Percentiles rank a stretch among this genome's conserved stretches.
These are phyloP conservation scores for Leccinum truebloodii DNA, from an alignment of 768 basidiomycete genomes.

Conservation along the genomic window DNA sequence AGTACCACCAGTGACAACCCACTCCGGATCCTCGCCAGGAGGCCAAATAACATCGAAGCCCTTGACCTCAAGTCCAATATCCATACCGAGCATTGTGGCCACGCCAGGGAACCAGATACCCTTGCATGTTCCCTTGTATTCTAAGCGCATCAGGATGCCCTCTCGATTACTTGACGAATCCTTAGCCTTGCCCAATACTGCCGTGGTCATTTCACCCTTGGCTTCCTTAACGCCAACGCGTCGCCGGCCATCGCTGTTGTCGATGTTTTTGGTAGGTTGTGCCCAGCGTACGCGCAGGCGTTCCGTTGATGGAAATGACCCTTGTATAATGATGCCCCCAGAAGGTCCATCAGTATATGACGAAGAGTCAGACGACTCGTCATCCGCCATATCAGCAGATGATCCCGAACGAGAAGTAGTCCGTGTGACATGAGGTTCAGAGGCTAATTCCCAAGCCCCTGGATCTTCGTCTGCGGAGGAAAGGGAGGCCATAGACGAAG, in stretches of 20 bases:
- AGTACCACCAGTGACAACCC: conserved; percentile 61
- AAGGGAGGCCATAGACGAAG: conserved; percentile 69
- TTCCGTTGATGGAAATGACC: conserved; percentile 77
- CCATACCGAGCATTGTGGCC: conserved; percentile 78
- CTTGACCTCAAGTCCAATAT: conserved; percentile 67
- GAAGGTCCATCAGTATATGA: conserved; percentile 47
- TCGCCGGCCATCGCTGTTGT: conserved; percentile 54
- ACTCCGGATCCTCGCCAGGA: conserved; percentile 47
- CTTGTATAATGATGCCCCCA: conserved; percentile 69
- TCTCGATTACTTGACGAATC: conserved; percentile 41
- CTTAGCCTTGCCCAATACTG: conserved; percentile 51
- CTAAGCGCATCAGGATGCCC: conserved; percentile 63
- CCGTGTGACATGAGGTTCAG: conserved; percentile 75
- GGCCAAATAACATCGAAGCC: conserved; percentile 72
- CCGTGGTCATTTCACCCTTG: conserved; percentile 65
- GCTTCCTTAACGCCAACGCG: conserved; percentile 71
- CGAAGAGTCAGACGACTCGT: conserved; percentile 78
- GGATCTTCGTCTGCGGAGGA: conserved; percentile 75
- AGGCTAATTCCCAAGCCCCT: conserved; percentile 71
- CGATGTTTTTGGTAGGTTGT: conserved; percentile 51
- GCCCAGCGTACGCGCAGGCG: conserved; percentile 80
- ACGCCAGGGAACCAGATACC: conserved; percentile 84
- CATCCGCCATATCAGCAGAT: conserved; percentile 74
- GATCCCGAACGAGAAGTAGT: conserved; percentile 54
- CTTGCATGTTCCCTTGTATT: conserved; percentile 72